A percentile compares a stretch with the other conserved stretches of the same genome.
These are phyloP conservation scores for Artemisia argyi DNA, from an alignment of 129 eudicot genomes.

Conservation along the genomic window DNA sequence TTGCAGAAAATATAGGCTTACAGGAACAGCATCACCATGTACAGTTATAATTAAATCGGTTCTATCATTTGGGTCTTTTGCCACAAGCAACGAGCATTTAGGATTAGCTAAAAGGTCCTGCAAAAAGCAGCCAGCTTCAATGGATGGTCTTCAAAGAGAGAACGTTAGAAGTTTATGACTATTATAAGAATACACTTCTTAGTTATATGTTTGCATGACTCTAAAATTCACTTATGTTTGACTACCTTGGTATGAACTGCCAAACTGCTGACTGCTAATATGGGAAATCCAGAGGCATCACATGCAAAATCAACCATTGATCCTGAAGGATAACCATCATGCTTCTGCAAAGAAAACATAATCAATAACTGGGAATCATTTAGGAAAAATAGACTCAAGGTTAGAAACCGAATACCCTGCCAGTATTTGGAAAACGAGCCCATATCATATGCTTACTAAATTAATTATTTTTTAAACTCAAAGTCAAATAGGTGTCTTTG, in stretches of 20 bases:
- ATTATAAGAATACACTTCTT: neutral
- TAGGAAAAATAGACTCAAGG: too few species aligned
- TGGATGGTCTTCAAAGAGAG: constrained; percentile 14
- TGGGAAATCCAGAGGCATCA: constrained; percentile 83
- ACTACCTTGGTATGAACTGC: constrained; percentile 94
- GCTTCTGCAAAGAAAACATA: constrained; percentile 55
- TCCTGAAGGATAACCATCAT: constrained; percentile 86
- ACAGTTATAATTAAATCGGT: constrained; percentile 81
- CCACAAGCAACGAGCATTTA: constrained; percentile 88
- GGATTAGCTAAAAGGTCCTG: constrained; percentile 92
- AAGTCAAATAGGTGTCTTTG: too few species aligned
- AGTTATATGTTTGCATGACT: constrained; percentile 13
- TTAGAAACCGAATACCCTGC: too few species aligned
- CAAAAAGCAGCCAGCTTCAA: constrained; percentile 35
- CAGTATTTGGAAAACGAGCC: too few species aligned
- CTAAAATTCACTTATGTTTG: constrained; percentile 5
- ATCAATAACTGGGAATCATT: too few species aligned
- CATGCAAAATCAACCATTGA: constrained; percentile 98
- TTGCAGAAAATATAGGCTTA: constrained; percentile 31
- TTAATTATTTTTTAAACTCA: too few species aligned
- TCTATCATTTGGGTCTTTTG: constrained; percentile 94
- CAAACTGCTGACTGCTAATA: constrained; percentile 90
- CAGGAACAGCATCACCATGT: constrained; percentile 90
- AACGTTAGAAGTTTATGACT: neutral
- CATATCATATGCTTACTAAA: too few species aligned